These are phyloP conservation scores for Fomitopsis pulvina DNA, from an alignment of 768 basidiomycete genomes.

Conservation along the genomic window DNA sequence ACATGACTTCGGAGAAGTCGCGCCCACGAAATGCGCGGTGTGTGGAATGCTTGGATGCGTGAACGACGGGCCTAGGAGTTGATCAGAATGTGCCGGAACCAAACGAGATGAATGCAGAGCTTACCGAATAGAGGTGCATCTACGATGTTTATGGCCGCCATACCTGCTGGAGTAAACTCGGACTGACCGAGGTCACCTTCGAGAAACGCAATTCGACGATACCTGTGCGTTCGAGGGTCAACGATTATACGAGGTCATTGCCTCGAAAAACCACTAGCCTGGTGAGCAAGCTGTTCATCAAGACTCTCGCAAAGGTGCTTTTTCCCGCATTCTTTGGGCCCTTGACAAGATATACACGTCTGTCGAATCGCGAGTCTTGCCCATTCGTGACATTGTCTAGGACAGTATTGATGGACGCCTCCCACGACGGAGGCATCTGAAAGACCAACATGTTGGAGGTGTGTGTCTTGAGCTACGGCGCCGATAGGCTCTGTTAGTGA, in stretches of 20 bases:
- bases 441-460: constrained; percentile 27
- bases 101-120: background rate
- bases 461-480: background rate
- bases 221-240: constrained; percentile 34
- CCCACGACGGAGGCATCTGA: constrained; percentile 31
- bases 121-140: constrained; percentile 66
- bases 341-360: constrained; percentile 57
- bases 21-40: constrained; percentile 77
- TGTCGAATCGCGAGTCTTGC: background rate
- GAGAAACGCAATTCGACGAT: constrained; percentile 79
- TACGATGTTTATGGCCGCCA: constrained; percentile 74
- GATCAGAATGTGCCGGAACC: background rate
- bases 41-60: constrained; percentile 72
- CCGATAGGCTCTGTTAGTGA: background rate
- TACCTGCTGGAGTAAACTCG: constrained; percentile 84
- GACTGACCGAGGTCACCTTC: constrained; percentile 94
- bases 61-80: constrained; percentile 69
- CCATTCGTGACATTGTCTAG: background rate
- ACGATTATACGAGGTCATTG: background rate
- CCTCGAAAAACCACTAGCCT: constrained; percentile 34
- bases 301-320: constrained; percentile 74
- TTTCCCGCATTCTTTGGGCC: constrained; percentile 89
- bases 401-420: constrained; percentile 19
- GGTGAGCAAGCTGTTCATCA: constrained; percentile 62
- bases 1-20: constrained; percentile 66